These are phyloP conservation scores for Acrocalymma vagum DNA, from an alignment of 2,329 filamentous ascomycete genomes.

Conservation along the genomic window DNA sequence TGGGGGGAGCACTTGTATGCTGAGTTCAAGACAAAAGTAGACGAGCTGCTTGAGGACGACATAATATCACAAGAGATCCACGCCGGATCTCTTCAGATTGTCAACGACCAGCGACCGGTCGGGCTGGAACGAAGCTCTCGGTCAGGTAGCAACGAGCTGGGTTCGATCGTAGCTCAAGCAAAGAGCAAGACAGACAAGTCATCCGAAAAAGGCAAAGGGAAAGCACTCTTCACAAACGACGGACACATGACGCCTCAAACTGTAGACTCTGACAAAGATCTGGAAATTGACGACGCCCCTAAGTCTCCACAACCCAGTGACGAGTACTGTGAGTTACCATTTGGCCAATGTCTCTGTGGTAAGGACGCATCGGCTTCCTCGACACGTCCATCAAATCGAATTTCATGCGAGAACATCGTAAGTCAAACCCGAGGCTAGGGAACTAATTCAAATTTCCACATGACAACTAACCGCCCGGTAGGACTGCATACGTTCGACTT, in stretches of 20 bases:
- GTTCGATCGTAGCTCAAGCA: background rate
- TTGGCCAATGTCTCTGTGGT: constrained; percentile 27
- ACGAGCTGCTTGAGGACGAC: constrained; percentile 36
- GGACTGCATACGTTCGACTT: constrained; percentile 29
- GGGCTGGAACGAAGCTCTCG: constrained; percentile 1
- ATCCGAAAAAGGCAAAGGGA: constrained; percentile 15
- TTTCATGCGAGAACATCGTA: constrained; percentile 28
- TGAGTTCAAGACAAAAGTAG: constrained; percentile 42
- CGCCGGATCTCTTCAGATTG: constrained; percentile 20
- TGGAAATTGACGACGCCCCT: constrained; percentile 5
- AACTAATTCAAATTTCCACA: background rate
- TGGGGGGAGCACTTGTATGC: constrained; percentile 23
- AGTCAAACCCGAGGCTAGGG: too few relatives aligned
- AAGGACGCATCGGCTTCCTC: constrained; percentile 18
- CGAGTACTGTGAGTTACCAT: constrained; percentile 11
- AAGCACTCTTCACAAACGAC: constrained; percentile 10
- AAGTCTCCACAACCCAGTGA: constrained; percentile 1
- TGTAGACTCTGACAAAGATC: constrained; percentile 22
- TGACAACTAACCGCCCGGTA: too few relatives aligned
- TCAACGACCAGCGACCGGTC: constrained; percentile 4
- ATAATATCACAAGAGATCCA: constrained; percentile 35
- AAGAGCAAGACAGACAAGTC: background rate
- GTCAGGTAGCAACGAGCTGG: constrained; percentile 8
- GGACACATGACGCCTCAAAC: constrained; percentile 21
- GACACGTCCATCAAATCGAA: constrained; percentile 3